Percentiles rank a stretch among this genome's conserved stretches.
phyloP scores from a whole-genome alignment of 2,329 filamentous ascomycete species.

The Ophiobolus disseminans region DNA sequence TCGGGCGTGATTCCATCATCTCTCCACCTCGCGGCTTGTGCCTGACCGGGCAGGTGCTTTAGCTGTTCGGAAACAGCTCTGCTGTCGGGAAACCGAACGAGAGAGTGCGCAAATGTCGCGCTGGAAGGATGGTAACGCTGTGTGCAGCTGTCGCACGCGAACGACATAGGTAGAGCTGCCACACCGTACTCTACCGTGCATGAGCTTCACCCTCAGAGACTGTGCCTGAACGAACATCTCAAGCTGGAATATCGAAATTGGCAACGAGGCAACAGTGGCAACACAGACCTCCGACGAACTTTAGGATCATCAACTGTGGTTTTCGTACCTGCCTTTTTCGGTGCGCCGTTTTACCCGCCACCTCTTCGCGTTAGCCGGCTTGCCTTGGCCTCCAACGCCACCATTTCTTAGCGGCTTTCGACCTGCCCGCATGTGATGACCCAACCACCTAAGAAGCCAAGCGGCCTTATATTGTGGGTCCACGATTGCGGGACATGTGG shows the following conservation, averaged over 20 bases:
- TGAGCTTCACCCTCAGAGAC: too few relatives aligned
- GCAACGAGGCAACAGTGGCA: neutral
- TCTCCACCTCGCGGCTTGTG: too few relatives aligned
- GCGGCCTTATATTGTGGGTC: conserved; percentile 15
- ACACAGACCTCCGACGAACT: neutral
- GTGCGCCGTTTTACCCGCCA: conserved; percentile 19
- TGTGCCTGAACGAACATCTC: too few relatives aligned
- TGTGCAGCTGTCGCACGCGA: too few relatives aligned
- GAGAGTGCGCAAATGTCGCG: neutral
- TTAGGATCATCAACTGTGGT: too few relatives aligned
- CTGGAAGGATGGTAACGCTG: too few relatives aligned
- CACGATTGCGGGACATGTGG: conserved; percentile 16
- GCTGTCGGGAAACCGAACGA: neutral
- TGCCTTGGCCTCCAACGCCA: conserved; percentile 9
- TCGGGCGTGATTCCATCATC: too few relatives aligned
- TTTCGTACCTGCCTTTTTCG: conserved; percentile 22
- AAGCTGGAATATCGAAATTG: neutral
- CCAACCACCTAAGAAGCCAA: conserved; percentile 24
- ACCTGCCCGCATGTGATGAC: conserved; percentile 7
- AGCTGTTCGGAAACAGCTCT: neutral
- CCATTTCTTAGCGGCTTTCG: conserved; percentile 17
- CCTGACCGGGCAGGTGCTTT: neutral
- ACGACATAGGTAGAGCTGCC: too few relatives aligned
- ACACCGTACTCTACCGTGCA: too few relatives aligned
- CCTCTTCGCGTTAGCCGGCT: neutral